These are phyloP conservation scores for Talaromyces stipitatus DNA, from an alignment of 495 filamentous ascomycete genomes.

Conservation along the genomic window DNA sequence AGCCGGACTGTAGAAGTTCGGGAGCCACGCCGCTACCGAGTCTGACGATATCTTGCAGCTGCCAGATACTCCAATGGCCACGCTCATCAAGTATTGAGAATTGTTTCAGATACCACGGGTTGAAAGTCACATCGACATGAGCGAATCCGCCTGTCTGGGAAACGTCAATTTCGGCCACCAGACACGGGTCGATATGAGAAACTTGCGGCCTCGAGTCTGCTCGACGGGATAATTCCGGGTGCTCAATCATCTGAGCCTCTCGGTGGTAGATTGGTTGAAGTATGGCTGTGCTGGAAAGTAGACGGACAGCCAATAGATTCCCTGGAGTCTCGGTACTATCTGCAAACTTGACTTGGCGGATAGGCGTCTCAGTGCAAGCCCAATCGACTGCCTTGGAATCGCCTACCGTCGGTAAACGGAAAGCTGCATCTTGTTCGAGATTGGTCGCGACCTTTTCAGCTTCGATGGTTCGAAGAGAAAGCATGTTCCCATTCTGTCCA, in stretches of 20 bases:
- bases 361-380: conserved; percentile 46
- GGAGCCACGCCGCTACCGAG: conserved; percentile 17
- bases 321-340: conserved; percentile 36
- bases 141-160: conserved; percentile 46
- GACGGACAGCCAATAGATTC: conserved; percentile 58
- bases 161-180: conserved; percentile 46
- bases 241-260: conserved; percentile 22
- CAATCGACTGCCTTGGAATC: conserved; percentile 44
- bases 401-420: conserved; percentile 26
- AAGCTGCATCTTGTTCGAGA: conserved; percentile 6
- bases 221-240: conserved; percentile 5
- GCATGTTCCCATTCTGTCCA: conserved; percentile 33
- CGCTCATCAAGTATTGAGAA: conserved; percentile 64
- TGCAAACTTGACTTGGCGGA: conserved; percentile 62
- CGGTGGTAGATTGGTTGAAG: conserved; percentile 48
- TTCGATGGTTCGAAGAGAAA: conserved; percentile 30
- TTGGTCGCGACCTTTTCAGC: conserved; percentile 25
- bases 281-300: conserved; percentile 45
- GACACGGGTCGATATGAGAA: conserved; percentile 55
- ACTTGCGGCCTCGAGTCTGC: conserved; percentile 10
- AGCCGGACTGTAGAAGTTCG: conserved; percentile 17
- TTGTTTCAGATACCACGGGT: conserved; percentile 61
- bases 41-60: conserved; percentile 43
- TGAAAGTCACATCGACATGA: conserved; percentile 72
- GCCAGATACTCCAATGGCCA: conserved; percentile 73